Percentiles rank a stretch among this genome's conserved stretches.
Evolutionary conservation across 805 yeast species (phyloP).

Genomic region (Candida incommunis): DNA sequence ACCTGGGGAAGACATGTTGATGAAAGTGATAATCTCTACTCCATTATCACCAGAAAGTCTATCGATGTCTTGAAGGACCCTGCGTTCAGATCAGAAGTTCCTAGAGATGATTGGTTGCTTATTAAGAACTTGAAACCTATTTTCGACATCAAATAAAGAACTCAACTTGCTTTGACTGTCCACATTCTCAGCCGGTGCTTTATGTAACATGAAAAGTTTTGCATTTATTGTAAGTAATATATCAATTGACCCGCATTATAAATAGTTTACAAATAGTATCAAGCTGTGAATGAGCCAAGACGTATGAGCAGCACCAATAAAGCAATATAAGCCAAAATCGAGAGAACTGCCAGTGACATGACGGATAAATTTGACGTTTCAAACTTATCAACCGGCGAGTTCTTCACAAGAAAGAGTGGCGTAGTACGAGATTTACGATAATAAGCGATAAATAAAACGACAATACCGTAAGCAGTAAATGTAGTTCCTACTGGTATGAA

Average conservation of each 20-base stretch:
- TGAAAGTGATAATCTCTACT: conserved; percentile 79
- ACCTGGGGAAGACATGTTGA: conserved; percentile 99
- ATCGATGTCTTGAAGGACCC: conserved; percentile 97
- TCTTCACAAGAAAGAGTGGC: conserved; percentile 26
- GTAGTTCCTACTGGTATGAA: conserved; percentile 55
- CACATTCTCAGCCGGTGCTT: too few relatives aligned
- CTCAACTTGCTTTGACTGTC: too few relatives aligned
- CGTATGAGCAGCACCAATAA: conserved; percentile 36
- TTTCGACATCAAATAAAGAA: conserved; percentile 56
- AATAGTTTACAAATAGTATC: neutral
- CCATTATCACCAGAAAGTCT: conserved; percentile 78
- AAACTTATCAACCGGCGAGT: conserved; percentile 27
- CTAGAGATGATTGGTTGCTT: conserved; percentile 92
- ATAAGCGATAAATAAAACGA: conserved; percentile 28
- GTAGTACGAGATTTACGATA: conserved; percentile 15
- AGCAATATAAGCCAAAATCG: conserved; percentile 36
- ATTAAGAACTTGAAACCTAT: conserved; percentile 77
- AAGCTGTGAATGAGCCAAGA: conserved; percentile 16
- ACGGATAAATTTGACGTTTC: conserved; percentile 52
- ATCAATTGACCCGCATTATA: neutral
- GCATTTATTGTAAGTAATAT: neutral
- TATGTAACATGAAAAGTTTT: too few relatives aligned
- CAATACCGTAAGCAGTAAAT: conserved; percentile 45
- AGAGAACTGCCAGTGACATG: conserved; percentile 34
- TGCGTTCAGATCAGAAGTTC: conserved; percentile 88